These are phyloP conservation scores for Fusarium acutatum DNA, from an alignment of 2,329 filamentous ascomycete species.

Conservation along the genomic window DNA sequence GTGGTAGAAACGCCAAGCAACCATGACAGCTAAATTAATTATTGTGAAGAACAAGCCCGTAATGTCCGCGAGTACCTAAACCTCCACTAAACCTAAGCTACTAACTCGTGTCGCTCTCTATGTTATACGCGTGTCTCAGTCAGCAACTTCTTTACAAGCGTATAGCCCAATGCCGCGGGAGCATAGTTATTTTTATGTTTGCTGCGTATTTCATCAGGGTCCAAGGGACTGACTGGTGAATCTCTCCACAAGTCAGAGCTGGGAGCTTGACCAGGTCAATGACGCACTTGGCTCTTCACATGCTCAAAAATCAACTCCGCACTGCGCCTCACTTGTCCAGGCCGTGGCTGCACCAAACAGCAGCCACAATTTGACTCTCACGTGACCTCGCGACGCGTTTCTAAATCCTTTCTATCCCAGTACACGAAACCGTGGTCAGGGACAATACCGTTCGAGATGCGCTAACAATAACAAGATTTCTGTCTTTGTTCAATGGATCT, in stretches of 20 bases:
- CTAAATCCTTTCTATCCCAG: not conserved
- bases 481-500: conserved; percentile 37
- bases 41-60: conserved; percentile 1
- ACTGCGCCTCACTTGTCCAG: conserved; percentile 1
- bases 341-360: not conserved
- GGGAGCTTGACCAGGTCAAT: conserved; percentile 27
- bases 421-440: conserved; percentile 11
- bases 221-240: not conserved
- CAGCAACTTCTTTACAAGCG: not conserved
- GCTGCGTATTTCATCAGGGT: not conserved
- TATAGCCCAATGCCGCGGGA: not conserved
- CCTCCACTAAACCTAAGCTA: not conserved
- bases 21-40: conserved; percentile 25
- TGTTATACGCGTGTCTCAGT: not conserved
- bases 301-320: conserved; percentile 30
- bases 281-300: conserved; percentile 39
- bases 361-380: conserved; percentile 11
- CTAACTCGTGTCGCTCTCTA: conserved; percentile 1
- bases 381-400: conserved; percentile 45
- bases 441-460: not conserved
- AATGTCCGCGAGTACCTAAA: conserved; percentile 10
- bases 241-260: conserved; percentile 6
- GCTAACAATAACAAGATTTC: not conserved
- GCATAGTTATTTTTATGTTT: not conserved
- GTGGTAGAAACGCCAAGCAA: conserved; percentile 33